phyloP scores from a whole-genome alignment of 768 basidiomycete genomes.

The Calvatia gigantea region DNA sequence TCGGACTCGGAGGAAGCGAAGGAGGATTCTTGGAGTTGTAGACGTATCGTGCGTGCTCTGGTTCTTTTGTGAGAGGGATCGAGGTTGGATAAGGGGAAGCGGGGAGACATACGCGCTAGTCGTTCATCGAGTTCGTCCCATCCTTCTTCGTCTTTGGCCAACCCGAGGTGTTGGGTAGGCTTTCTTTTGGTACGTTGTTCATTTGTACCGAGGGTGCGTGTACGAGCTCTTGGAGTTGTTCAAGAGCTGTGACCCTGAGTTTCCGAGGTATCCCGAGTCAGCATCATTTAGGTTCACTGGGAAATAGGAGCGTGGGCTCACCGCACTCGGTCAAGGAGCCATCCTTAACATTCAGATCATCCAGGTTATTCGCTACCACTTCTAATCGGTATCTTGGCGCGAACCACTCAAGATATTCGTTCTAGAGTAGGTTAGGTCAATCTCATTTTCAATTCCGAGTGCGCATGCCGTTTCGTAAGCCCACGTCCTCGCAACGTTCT shows the following conservation, averaged over 20 bases:
- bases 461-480: slow-evolving; percentile 96
- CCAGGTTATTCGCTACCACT: slow-evolving; percentile 90
- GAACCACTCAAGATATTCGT: slow-evolving; percentile 95
- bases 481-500: slow-evolving; percentile 95
- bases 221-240: slow-evolving; percentile 41
- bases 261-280: background rate
- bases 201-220: slow-evolving; percentile 83
- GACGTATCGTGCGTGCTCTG: slow-evolving; percentile 67
- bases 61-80: background rate
- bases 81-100: background rate
- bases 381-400: slow-evolving; percentile 93
- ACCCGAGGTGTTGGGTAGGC: slow-evolving; percentile 59
- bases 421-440: slow-evolving; percentile 83
- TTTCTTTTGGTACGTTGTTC: slow-evolving; percentile 77
- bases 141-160: slow-evolving; percentile 46
- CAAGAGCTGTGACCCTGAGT: slow-evolving; percentile 35
- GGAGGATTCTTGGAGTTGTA: slow-evolving; percentile 54
- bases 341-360: slow-evolving; percentile 83
- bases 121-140: slow-evolving; percentile 63
- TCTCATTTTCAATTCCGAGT: slow-evolving; percentile 77
- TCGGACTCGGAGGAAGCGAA: slow-evolving; percentile 22
- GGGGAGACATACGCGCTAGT: slow-evolving; percentile 60
- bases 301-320: slow-evolving; percentile 29
- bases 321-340: slow-evolving; percentile 80
- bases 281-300: background rate